Evolutionary conservation across 306 rosid species (phyloP), one percentile per base, ranked within the genome.

Genomic region (Phaseolus lunatus): DNA sequence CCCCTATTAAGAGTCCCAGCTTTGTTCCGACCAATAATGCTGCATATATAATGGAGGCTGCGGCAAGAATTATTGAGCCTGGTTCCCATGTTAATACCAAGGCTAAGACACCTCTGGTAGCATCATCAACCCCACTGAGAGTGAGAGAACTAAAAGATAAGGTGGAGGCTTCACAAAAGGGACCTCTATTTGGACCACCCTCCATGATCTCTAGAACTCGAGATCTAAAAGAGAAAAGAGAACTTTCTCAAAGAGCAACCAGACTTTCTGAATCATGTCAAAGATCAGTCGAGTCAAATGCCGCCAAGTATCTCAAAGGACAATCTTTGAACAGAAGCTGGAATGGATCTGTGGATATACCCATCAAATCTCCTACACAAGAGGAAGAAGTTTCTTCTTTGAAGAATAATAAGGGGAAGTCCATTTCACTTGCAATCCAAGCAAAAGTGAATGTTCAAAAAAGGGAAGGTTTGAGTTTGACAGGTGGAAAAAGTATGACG

Each of bases 21-120:
- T 95, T 92, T 82, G 63, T 92, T 83, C 85, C 96, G 9, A 87
- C 87, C 57, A 90, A 86, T 59, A 90, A 91, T 86, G 92, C 92
- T 79, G 96, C 93, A 68, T 96, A 86, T 85, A 89, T 95, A 72
- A 95, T 95, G 97, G 97, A 95, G 86, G 97, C 97, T 80, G 98
- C 98, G 2, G 93, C 96, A 58, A 95, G 87, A 87, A 95, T 95
- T 20, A 88, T 95, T 67, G 97, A 92, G 50, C 90, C 88, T 75
- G 91, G 89, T 67, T 81, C 93, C 54, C 92, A 77, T 76, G 73
- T 86, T 67, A 73, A 85, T 57, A 48, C 83, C 72, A 92, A 86
- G 82, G 70, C 83, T 63, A 92, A 83, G 83, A 62, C 84, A 79
- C 86, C 93, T 77, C 27, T 59, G 31, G 70, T 81, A 48, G 84